These are phyloP conservation scores for Penicillium vulpinum DNA, from an alignment of 2,329 filamentous ascomycete species.

Conservation along the genomic window DNA sequence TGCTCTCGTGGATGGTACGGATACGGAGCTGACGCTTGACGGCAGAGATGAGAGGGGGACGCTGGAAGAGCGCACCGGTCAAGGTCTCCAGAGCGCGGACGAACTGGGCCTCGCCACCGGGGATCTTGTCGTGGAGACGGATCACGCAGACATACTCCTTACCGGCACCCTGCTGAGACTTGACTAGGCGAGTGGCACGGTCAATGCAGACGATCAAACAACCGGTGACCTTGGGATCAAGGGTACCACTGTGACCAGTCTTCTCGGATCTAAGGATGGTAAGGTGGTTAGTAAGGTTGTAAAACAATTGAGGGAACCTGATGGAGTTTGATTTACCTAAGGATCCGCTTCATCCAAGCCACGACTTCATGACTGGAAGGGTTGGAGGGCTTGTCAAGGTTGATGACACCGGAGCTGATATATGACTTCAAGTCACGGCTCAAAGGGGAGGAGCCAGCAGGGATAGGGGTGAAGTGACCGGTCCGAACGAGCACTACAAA, in stretches of 20 bases:
- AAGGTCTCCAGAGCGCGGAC: conserved; percentile 91
- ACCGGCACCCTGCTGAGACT: conserved; percentile 97
- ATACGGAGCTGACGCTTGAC: conserved; percentile 99
- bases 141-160: conserved; percentile 99
- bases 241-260: conserved; percentile 96
- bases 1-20: conserved; percentile 96
- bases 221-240: conserved; percentile 97
- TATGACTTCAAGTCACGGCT: conserved; percentile 97
- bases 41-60: conserved; percentile 93
- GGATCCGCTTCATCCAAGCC: conserved; percentile 97
- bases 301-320: not conserved
- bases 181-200: conserved; percentile 94
- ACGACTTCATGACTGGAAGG: conserved; percentile 98
- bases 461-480: conserved; percentile 95
- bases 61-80: conserved; percentile 95
- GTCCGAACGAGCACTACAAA: conserved; percentile 76
- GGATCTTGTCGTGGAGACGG: conserved; percentile 90
- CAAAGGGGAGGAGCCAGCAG: conserved; percentile 84
- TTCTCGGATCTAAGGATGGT: conserved; percentile 70
- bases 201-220: conserved; percentile 95
- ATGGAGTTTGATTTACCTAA: conserved; percentile 60
- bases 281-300: conserved; percentile 18
- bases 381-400: conserved; percentile 96
- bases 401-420: conserved; percentile 96
- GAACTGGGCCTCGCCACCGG: conserved; percentile 90